A percentile compares a stretch with the other conserved stretches of the same genome.
Conservation (phyloP, 2,329 filamentous ascomycete genomes). For the Cordyceps cateniannulata region DNA sequence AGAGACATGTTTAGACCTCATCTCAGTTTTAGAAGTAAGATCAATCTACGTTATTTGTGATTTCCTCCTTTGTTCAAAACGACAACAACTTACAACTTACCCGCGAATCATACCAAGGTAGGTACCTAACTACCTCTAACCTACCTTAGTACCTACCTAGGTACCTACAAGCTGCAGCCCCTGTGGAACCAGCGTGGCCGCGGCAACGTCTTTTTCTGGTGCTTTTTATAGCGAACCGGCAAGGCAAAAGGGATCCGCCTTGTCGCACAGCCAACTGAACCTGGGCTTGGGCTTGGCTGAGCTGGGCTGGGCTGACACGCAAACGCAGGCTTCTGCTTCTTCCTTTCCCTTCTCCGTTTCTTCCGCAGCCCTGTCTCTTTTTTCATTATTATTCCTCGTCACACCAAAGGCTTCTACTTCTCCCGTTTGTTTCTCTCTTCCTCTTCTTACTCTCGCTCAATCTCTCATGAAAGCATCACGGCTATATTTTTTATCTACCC, state of each 20-base stretch:
- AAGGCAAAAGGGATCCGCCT: not conserved
- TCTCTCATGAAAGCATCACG: not conserved
- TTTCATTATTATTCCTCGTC: not conserved
- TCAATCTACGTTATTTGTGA: too few species aligned
- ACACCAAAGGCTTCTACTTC: not conserved
- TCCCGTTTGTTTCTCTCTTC: not conserved
- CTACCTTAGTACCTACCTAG: not conserved
- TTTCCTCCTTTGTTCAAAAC: too few species aligned
- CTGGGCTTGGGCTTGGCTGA: not conserved
- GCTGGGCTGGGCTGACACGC: not conserved
- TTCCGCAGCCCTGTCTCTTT: not conserved
- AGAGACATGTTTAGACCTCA: too few species aligned
- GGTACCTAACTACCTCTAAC: too few species aligned
- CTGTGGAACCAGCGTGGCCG: constrained; percentile 9
- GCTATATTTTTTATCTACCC: not conserved
- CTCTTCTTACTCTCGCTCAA: constrained; percentile 2
- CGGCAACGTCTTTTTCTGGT: constrained; percentile 5
- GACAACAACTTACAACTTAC: too few species aligned
- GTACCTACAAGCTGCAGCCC: not conserved
- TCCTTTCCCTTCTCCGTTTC: not conserved
- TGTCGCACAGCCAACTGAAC: constrained; percentile 10
- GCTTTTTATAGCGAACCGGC: not conserved
- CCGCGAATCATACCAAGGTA: too few species aligned
- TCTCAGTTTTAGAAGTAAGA: too few species aligned
- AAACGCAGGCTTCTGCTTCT: constrained; percentile 1